A percentile compares a stretch with the other conserved stretches of the same genome.
Conservation (phyloP, 805 yeast species). For the Jamesozyma jinghongensis region DNA sequence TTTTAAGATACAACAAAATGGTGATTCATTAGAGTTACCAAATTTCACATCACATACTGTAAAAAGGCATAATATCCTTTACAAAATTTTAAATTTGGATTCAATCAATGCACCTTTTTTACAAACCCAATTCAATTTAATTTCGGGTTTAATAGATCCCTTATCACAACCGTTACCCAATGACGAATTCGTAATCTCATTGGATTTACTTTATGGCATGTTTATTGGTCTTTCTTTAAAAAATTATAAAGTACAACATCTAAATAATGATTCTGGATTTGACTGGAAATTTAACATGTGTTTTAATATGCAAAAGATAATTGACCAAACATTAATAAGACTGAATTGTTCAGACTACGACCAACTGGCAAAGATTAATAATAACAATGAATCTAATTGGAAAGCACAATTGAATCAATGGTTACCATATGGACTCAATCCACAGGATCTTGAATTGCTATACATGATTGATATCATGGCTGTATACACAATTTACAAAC, state of each 20-base stretch:
- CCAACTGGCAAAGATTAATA: constrained; percentile 11
- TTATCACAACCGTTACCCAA: constrained; percentile 60
- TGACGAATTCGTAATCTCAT: constrained; percentile 43
- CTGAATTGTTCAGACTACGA: constrained; percentile 24
- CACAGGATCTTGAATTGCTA: constrained; percentile 36
- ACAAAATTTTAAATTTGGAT: constrained; percentile 12
- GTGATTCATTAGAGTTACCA: constrained; percentile 13
- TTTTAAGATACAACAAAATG: constrained; percentile 17
- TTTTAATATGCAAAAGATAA: constrained; percentile 25
- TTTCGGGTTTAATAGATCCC: constrained; percentile 47
- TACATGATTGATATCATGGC: constrained; percentile 39
- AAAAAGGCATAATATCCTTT: constrained; percentile 19
- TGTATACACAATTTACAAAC: constrained; percentile 37
- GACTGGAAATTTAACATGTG: constrained; percentile 22
- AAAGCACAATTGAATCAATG: constrained; percentile 31
- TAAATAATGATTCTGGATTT: constrained; percentile 6
- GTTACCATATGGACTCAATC: constrained; percentile 29
- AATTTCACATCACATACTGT: constrained; percentile 18
- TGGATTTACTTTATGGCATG: constrained; percentile 46
- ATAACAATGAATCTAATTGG: constrained; percentile 12
- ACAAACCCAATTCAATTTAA: constrained; percentile 16
- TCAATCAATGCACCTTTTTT: constrained; percentile 15
- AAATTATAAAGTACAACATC: constrained; percentile 9
- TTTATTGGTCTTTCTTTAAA: constrained; percentile 36
- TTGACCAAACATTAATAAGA: constrained; percentile 15